Conservation (phyloP, 1,139 yeast species). For the Debaryomycetaceae sp. region DNA sequence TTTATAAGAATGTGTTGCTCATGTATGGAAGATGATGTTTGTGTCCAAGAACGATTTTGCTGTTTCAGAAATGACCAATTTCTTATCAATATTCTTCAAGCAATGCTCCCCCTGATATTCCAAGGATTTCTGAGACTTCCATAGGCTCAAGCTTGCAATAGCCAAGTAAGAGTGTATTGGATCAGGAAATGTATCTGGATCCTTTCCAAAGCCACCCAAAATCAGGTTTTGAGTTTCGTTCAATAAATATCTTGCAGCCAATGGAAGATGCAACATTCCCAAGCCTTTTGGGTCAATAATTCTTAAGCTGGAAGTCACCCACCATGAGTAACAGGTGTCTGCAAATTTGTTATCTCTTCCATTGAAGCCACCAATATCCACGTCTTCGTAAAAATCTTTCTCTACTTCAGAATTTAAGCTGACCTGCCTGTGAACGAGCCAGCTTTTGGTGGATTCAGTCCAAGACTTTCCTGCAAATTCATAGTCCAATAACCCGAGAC, state of each 20-base stretch:
- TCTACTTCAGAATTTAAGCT: constrained; percentile 23
- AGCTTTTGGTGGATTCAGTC: constrained; percentile 41
- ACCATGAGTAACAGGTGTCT: constrained; percentile 91
- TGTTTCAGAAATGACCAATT: constrained; percentile 22
- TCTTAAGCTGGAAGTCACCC: constrained; percentile 68
- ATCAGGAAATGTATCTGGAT: constrained; percentile 60
- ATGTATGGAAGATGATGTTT: constrained; percentile 2
- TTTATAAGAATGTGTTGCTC: too few relatives aligned
- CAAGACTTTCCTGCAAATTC: constrained; percentile 19
- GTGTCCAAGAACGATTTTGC: constrained; percentile 17
- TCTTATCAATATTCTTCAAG: constrained; percentile 23
- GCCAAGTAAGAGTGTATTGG: constrained; percentile 67
- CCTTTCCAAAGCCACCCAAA: constrained; percentile 83
- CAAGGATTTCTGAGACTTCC: constrained; percentile 17
- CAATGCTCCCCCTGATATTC: constrained; percentile 11
- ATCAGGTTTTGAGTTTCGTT: constrained; percentile 56
- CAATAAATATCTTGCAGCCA: constrained; percentile 49
- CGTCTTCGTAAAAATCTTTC: constrained; percentile 35
- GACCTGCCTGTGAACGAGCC: constrained; percentile 68
- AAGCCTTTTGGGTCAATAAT: constrained; percentile 28
- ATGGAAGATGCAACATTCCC: constrained; percentile 33
- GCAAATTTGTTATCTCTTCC: constrained; percentile 83
- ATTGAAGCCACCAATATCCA: constrained; percentile 77
- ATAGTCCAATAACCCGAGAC: constrained; percentile 46
- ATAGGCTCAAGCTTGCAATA: constrained; percentile 52